These are phyloP conservation scores for Batkoa obscura DNA, from an alignment of 371 early-diverging fungal species.

Conservation along the genomic window DNA sequence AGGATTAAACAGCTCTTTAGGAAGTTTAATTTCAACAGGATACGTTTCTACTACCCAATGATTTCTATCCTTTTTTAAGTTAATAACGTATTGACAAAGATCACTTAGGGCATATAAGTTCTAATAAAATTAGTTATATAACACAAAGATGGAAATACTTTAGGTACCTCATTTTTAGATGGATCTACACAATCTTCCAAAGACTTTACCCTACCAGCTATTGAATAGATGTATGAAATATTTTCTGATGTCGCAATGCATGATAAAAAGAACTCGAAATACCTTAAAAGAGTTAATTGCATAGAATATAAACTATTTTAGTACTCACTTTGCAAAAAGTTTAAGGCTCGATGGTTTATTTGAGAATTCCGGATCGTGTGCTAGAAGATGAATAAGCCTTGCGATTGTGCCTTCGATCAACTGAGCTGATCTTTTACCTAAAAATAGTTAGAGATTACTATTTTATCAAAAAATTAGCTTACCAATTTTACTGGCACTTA, in stretches of 20 bases:
- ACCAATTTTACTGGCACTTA: slow-evolving; percentile 11
- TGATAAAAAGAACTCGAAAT: slow-evolving; percentile 67
- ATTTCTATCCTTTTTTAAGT: slow-evolving; percentile 35
- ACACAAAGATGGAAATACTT: neutral
- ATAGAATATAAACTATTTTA: neutral
- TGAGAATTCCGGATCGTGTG: slow-evolving; percentile 81
- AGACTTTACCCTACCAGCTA: slow-evolving; percentile 57
- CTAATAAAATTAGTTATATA: slow-evolving; percentile 13
- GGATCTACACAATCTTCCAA: slow-evolving; percentile 31
- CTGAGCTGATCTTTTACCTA: slow-evolving; percentile 3
- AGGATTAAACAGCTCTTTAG: no score
- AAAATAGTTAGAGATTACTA: neutral
- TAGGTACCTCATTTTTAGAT: slow-evolving; percentile 25
- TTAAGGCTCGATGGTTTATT: slow-evolving; percentile 29
- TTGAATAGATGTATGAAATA: slow-evolving; percentile 57
- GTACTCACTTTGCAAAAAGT: slow-evolving; percentile 23
- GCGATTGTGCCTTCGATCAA: slow-evolving; percentile 44
- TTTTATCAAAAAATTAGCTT: slow-evolving; percentile 14
- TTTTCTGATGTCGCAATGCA: slow-evolving; percentile 63
- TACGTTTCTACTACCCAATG: slow-evolving; percentile 24
- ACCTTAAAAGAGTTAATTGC: slow-evolving; percentile 18
- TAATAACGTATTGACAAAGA: slow-evolving; percentile 54
- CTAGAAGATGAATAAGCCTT: slow-evolving; percentile 53
- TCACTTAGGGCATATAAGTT: slow-evolving; percentile 68
- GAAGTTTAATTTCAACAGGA: no score